A percentile compares a stretch with the other conserved stretches of the same genome.
phyloP scores from a whole-genome alignment of 2,329 filamentous ascomycete species.

The Stromatinia cepivora region DNA sequence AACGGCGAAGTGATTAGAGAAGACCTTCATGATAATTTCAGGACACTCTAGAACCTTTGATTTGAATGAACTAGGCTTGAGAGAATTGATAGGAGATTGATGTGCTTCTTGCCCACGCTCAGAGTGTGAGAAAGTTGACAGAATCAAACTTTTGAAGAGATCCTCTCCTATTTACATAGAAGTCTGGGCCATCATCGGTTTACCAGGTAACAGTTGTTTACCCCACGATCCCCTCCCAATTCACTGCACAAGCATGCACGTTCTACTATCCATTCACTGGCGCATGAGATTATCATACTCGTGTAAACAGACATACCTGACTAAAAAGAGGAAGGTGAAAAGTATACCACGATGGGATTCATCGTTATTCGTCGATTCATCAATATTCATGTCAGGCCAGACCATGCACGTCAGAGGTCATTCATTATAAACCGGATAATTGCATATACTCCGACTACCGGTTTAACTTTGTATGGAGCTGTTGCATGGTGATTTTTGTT shows the following conservation, averaged over 20 bases:
- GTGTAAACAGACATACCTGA: background rate
- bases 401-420: constrained; percentile 8
- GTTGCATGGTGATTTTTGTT: background rate
- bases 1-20: background rate
- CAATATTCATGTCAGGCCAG: background rate
- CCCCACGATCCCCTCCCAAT: constrained; percentile 17
- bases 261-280: background rate
- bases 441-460: background rate
- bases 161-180: constrained; percentile 9
- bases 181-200: constrained; percentile 5
- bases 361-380: background rate
- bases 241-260: constrained; percentile 5
- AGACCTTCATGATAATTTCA: constrained; percentile 8
- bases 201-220: constrained; percentile 6
- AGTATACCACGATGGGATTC: background rate
- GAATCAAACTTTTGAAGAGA: background rate
- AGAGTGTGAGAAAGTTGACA: background rate
- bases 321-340: background rate
- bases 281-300: constrained; percentile 20
- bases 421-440: background rate
- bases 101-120: background rate
- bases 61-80: background rate
- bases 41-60: background rate
- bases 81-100: background rate
- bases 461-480: background rate